Base-by-base conservation (phyloP, 352 stramenopile species). In the Phytophthora idaei region DNA sequence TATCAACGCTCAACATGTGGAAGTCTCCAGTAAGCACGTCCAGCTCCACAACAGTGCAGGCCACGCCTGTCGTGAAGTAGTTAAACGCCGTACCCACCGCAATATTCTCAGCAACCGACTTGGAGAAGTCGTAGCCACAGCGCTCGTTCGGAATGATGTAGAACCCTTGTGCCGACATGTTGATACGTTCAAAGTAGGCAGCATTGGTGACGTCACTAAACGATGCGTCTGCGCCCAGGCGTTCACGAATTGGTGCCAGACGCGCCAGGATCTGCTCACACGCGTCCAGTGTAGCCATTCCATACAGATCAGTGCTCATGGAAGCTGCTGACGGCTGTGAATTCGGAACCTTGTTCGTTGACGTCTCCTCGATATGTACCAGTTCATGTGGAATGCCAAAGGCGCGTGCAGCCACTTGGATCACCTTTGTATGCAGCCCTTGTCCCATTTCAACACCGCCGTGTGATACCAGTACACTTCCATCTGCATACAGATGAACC, bases 361-460 rank as follows among this genome's bases (percentile, higher is more conserved):
- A 94, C 5, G 92, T 98, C 57, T 99, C 95, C 14, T 98, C 93
- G 8, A 99, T 89, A 67, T 98, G 96, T 0, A 99, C 93, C 59
- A 92, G 69, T 7, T 96, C 83, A n/a, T 98, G 74, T 1, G 92
- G 77, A 47, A 98, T 97, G 2, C 84, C 88, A 75, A 99, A 98
- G 15, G 91, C 92, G 28, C 95, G 87, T 25, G 96, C 96, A 15
- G 93, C 82, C 39, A 94, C 81, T 54, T 94, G 86, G 44, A 93
- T 92, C 52, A 96, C 92, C 75, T 99, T 99, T 1, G 96, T 99
- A 74, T 99, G 94, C 5, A 99, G 73, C 10, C 96, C 97, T 76
- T 99, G 96, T 31, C 96, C 96, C 97, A 99, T 99, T 80, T 99
- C 97, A n/a, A 97, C 97, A 28, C 96, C 97, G 29, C 97, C 96